A percentile compares a stretch with the other conserved stretches of the same genome.
phyloP scores from a whole-genome alignment of 1,284 basidiomycete species.

The Phellopilus nigrolimitatus region DNA sequence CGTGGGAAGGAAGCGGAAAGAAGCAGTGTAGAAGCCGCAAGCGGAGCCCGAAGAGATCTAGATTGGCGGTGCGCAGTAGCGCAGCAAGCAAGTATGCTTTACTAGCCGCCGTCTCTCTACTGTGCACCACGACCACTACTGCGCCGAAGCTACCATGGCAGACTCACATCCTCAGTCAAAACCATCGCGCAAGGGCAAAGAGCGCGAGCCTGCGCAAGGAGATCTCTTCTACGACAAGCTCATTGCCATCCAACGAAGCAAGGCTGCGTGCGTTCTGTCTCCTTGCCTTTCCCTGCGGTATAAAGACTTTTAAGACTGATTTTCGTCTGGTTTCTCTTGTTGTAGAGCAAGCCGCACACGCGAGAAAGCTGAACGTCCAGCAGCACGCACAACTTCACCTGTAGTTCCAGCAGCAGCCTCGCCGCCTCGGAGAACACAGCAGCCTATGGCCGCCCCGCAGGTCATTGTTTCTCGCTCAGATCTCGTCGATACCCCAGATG shows the following conservation, averaged over 20 bases:
- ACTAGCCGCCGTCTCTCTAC: too few species aligned
- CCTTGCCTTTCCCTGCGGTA: constrained; percentile 21
- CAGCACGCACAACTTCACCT: constrained; percentile 29
- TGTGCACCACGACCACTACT: background rate
- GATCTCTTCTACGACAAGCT: constrained; percentile 61
- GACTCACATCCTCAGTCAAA: constrained; percentile 13
- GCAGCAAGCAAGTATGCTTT: too few species aligned
- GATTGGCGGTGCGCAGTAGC: constrained; percentile 13
- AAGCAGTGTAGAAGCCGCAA: too few species aligned
- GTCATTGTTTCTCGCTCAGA: constrained; percentile 33
- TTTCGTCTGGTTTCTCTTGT: constrained; percentile 13
- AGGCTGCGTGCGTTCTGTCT: constrained; percentile 45
- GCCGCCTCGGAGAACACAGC: constrained; percentile 31
- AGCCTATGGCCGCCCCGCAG: constrained; percentile 32
- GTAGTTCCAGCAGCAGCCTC: constrained; percentile 29
- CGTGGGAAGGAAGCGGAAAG: too few species aligned
- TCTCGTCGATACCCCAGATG: constrained; percentile 54
- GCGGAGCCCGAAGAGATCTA: too few species aligned
- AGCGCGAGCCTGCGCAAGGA: constrained; percentile 37
- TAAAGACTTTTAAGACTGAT: constrained; percentile 7
- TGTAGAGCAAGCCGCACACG: constrained; percentile 42
- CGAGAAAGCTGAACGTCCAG: constrained; percentile 42
- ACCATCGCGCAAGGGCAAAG: constrained; percentile 30
- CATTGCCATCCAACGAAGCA: constrained; percentile 58
- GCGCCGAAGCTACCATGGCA: constrained; percentile 7